A percentile compares a stretch with the other conserved stretches of the same genome.
Conservation (phyloP, 2,329 filamentous ascomycete species). For the Laburnicola sp. region DNA sequence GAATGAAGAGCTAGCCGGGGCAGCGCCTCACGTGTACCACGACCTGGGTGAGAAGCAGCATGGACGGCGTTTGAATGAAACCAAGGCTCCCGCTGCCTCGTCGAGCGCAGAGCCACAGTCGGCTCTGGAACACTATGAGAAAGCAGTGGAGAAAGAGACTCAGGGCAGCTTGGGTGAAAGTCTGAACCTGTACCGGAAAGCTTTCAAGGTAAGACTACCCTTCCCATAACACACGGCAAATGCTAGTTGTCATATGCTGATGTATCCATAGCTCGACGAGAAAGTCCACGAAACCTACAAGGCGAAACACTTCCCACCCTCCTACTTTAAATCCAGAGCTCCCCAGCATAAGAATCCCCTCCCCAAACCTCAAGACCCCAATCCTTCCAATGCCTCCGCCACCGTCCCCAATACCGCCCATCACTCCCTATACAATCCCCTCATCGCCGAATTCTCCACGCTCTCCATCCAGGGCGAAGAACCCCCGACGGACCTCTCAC, state of each 20-base stretch:
- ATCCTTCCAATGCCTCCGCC: slow-evolving; percentile 54
- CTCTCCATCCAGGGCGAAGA: slow-evolving; percentile 69
- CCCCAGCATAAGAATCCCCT: too few species aligned
- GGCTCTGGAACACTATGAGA: slow-evolving; percentile 90
- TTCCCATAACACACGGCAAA: neutral
- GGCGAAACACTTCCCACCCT: slow-evolving; percentile 83
- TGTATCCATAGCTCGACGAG: slow-evolving; percentile 70
- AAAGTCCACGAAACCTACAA: slow-evolving; percentile 84
- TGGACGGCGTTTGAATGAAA: slow-evolving; percentile 49
- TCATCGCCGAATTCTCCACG: slow-evolving; percentile 74
- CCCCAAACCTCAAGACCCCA: slow-evolving; percentile 34
- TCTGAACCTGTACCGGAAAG: slow-evolving; percentile 82
- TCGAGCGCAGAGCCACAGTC: slow-evolving; percentile 62
- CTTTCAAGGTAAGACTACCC: slow-evolving; percentile 70
- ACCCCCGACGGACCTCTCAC: slow-evolving; percentile 71
- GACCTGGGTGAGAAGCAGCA: slow-evolving; percentile 53
- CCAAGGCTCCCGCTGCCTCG: slow-evolving; percentile 41
- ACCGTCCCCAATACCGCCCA: slow-evolving; percentile 60
- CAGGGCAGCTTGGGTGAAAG: slow-evolving; percentile 88
- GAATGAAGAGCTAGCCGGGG: slow-evolving; percentile 46
- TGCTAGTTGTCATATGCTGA: too few species aligned
- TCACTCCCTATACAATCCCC: slow-evolving; percentile 59
- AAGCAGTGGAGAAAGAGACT: slow-evolving; percentile 83
- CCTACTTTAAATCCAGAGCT: slow-evolving; percentile 53
- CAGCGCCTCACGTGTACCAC: slow-evolving; percentile 48